Base-by-base conservation (phyloP, 306 rosid species). In the Trifolium subterraneum region DNA sequence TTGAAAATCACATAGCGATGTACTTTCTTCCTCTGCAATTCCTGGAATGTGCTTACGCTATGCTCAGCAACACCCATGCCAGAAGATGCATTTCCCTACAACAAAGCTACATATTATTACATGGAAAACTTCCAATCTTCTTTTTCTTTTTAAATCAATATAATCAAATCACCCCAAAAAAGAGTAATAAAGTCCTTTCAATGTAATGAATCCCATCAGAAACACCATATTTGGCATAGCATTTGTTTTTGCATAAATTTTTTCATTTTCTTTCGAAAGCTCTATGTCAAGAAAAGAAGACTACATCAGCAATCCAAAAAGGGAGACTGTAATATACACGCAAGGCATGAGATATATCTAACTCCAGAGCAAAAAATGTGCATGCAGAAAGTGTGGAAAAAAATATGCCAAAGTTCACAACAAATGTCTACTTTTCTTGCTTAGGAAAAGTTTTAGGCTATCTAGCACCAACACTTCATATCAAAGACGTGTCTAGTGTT, bases 11-110 rank as follows among this genome's bases (percentile, higher is more conserved):
- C 85, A 77, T 86, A 90, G 75, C 93, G 93, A 79, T 83, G 78
- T 16, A 85, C 87, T 81, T 88, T 90, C 92, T 90, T 92, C 80
- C 91, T 87, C 89, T 90, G 94, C 62, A 90, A 85, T 77, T 87
- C 96, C 64, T 73, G 67, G 84, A 73, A 90, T 23, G 88, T 83
- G 84, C 48, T 83, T 72, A 87, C 79, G 70, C 93, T 83, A 50
- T 88, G 80, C 75, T 87, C 95, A 44, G 83, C 88, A 67, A 87
- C 89, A 35, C 93, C 97, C 93, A 87, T 87, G 83, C 96, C 98
- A 16, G 96, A 90, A 10, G 89, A 90, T 72, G 93, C 88, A 73
- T 88, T 86, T 68, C 86, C 73, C 93, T 87, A 33, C 45, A 76
- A 51, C 52, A 38, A 70, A 82, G 73, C 72, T 65, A 72, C 71